Evolutionary conservation across 2,329 filamentous ascomycete species (phyloP).

Genomic region (Verticillium klebahnii): DNA sequence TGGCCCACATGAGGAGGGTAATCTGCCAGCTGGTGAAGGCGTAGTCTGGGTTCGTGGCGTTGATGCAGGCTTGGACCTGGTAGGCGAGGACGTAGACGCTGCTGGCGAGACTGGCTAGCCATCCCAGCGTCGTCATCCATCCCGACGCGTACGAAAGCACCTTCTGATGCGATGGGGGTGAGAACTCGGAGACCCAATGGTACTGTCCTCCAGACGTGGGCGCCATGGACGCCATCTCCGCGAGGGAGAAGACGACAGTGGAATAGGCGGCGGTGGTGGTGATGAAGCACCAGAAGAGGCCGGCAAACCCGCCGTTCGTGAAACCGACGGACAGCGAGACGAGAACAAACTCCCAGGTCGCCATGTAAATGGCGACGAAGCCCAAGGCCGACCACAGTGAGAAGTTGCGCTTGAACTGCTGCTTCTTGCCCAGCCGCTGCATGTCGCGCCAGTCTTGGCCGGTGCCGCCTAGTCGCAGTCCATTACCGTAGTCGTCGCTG

Average conservation of each 20-base stretch:
- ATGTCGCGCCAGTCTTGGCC: conserved; percentile 14
- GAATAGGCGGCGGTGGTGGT: conserved; percentile 13
- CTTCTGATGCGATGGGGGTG: conserved; percentile 40
- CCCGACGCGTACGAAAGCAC: conserved; percentile 48
- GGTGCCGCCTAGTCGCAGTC: conserved; percentile 9
- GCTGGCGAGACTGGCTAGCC: conserved; percentile 22
- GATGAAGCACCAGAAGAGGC: conserved; percentile 17
- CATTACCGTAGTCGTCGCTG: conserved; percentile 3
- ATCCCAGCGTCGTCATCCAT: conserved; percentile 46
- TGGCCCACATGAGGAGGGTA: conserved; percentile 27
- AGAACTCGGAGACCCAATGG: conserved; percentile 54
- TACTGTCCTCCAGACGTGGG: conserved; percentile 54
- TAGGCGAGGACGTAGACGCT: conserved; percentile 8
- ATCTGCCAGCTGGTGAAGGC: conserved; percentile 18
- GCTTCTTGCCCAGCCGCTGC: conserved; percentile 17
- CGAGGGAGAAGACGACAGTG: conserved; percentile 11
- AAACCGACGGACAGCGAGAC: conserved; percentile 13
- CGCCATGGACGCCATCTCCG: conserved; percentile 41
- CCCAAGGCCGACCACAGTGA: conserved; percentile 14
- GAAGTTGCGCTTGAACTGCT: conserved; percentile 16
- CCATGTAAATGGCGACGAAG: conserved; percentile 20
- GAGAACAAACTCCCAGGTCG: conserved; percentile 18
- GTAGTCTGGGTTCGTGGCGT: conserved; percentile 7
- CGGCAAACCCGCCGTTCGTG: conserved; percentile 15
- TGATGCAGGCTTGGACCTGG: conserved; percentile 7